Evolutionary conservation across 2,329 filamentous ascomycete species (phyloP).

Genomic region (Phialophora verrucosa): DNA sequence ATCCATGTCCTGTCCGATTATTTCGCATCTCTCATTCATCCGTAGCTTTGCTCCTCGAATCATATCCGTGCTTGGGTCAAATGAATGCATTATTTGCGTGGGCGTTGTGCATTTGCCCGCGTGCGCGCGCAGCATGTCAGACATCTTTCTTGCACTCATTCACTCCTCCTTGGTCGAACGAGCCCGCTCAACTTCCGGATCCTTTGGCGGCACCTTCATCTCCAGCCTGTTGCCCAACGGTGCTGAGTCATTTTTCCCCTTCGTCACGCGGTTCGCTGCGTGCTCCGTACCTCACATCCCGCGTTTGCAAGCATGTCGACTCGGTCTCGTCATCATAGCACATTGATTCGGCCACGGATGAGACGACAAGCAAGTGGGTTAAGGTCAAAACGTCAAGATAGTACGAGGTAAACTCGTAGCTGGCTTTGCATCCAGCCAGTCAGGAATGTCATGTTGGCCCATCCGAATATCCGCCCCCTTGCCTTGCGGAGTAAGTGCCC

Average conservation of each 20-base stretch:
- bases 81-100: neutral
- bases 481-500: neutral
- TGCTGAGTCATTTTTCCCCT: neutral
- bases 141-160: too few species aligned
- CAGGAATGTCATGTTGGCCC: neutral
- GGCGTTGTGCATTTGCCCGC: too few species aligned
- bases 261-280: conserved; percentile 3
- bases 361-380: neutral
- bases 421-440: neutral
- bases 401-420: neutral
- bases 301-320: neutral
- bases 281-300: neutral
- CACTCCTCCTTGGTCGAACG: neutral
- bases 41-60: too few species aligned
- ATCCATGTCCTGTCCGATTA: too few species aligned
- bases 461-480: conserved; percentile 1
- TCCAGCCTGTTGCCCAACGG: neutral
- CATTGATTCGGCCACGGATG: neutral
- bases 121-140: too few species aligned
- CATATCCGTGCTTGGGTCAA: too few species aligned
- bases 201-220: conserved; percentile 4
- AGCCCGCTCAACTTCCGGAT: conserved; percentile 12
- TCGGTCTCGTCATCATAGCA: neutral
- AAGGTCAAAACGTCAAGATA: neutral
- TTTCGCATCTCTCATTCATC: too few species aligned